Percentiles rank a stretch among this genome's conserved stretches.
Conservation (phyloP, 2,329 filamentous ascomycete genomes). For the Alternaria gansuensis region DNA sequence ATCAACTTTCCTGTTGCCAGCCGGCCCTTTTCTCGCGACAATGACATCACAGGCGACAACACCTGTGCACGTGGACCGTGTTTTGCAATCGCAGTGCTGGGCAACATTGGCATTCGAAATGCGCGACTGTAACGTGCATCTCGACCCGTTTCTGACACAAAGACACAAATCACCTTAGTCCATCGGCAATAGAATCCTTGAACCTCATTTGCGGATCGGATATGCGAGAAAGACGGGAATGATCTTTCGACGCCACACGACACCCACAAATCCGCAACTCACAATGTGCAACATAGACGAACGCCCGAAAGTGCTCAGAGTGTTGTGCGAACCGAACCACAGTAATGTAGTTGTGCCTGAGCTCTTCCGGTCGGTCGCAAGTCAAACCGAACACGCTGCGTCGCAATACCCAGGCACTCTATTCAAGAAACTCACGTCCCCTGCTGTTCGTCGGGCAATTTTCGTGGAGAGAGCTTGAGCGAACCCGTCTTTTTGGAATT, state of each 20-base stretch:
- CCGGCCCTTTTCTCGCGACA: neutral
- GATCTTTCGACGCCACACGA: neutral
- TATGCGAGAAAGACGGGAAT: neutral
- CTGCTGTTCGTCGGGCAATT: neutral
- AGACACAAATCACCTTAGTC: neutral
- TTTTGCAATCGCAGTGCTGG: constrained; percentile 7
- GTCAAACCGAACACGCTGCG: neutral
- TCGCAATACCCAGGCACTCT: neutral
- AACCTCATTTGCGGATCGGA: neutral
- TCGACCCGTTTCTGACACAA: neutral
- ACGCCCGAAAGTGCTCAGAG: neutral
- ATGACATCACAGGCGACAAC: constrained; percentile 8
- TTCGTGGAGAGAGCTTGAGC: neutral
- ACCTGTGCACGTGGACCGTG: constrained; percentile 1
- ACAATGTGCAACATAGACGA: neutral
- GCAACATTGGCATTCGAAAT: constrained; percentile 10
- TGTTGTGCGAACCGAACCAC: neutral
- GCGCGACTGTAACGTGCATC: neutral
- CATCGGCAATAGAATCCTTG: neutral
- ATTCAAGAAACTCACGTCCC: neutral
- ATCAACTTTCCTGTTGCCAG: neutral
- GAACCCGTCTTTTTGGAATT: neutral
- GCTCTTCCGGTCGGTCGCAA: neutral
- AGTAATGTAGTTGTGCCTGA: neutral
- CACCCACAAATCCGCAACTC: neutral